These are phyloP conservation scores for Phylloporus arenicola DNA, from an alignment of 768 basidiomycete genomes.

Conservation along the genomic window DNA sequence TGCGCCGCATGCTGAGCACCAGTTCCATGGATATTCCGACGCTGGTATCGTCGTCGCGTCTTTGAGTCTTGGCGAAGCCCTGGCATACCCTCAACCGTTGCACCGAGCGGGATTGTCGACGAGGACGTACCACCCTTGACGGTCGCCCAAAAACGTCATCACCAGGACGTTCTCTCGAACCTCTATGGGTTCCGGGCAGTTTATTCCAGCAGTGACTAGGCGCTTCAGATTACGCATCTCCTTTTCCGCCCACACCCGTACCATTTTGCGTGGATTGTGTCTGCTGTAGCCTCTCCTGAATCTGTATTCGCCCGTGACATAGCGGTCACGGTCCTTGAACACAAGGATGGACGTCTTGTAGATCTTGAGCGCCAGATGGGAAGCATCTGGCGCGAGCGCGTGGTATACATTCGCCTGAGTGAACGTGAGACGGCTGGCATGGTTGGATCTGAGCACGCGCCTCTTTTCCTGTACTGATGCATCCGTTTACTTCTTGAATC, in stretches of 20 bases:
- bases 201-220: conserved; percentile 74
- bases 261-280: conserved; percentile 97
- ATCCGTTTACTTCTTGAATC: conserved; percentile 88
- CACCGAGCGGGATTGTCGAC: conserved; percentile 1
- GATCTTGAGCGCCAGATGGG: conserved; percentile 89
- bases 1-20: conserved; percentile 68
- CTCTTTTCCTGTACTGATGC: conserved; percentile 98
- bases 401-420: conserved; percentile 94
- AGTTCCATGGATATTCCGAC: conserved; percentile 57
- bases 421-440: conserved; percentile 3
- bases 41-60: conserved; percentile 67
- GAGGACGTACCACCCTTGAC: conserved; percentile 67
- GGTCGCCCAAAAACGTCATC: conserved; percentile 86
- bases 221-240: conserved; percentile 95
- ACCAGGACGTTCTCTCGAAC: conserved; percentile 95
- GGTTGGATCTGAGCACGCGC: conserved; percentile 35
- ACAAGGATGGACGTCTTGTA: conserved; percentile 98
- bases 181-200: conserved; percentile 85
- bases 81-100: conserved; percentile 25
- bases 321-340: conserved; percentile 96
- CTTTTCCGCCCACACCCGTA: conserved; percentile 97
- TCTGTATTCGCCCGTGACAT: conserved; percentile 94
- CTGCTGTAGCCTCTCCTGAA: conserved; percentile 87
- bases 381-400: conserved; percentile 50
- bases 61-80: conserved; percentile 91